Conservation (phyloP, 148 eudicot species). For the Spergularia bocconei region DNA sequence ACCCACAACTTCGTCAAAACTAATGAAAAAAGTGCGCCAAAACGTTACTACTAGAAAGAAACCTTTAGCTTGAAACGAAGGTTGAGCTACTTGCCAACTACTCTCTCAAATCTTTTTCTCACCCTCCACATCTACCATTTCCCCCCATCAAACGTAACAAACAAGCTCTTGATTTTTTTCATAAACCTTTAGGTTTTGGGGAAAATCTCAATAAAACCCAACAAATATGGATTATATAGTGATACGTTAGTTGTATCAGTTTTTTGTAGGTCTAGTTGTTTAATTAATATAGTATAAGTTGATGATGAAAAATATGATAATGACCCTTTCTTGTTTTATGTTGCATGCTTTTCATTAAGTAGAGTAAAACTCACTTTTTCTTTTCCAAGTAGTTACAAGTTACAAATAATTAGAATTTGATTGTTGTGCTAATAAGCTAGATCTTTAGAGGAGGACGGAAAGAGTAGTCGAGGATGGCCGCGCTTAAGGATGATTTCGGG, state of each 20-base stretch:
- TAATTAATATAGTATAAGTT: neutral
- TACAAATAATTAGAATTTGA: too few relatives aligned
- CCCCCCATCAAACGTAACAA: neutral
- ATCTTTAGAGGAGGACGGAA: neutral
- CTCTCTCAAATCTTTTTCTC: neutral
- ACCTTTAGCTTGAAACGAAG: neutral
- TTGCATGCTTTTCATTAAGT: conserved; percentile 18
- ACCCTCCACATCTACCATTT: conserved; percentile 30
- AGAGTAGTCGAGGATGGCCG: conserved; percentile 25
- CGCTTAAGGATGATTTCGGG: conserved; percentile 37
- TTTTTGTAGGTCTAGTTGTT: neutral
- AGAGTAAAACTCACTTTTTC: neutral
- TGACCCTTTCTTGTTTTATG: conserved; percentile 12
- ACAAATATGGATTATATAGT: neutral
- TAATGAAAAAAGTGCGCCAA: neutral
- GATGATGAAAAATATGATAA: conserved; percentile 5
- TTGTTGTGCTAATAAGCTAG: too few relatives aligned
- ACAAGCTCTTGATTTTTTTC: neutral
- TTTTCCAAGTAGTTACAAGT: neutral
- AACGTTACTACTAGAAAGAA: neutral
- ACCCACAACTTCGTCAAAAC: neutral
- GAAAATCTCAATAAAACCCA: neutral
- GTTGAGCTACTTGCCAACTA: conserved; percentile 32
- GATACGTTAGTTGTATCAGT: conserved; percentile 11
- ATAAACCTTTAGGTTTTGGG: neutral